Percentiles rank a stretch among this genome's conserved stretches.
phyloP scores from a whole-genome alignment of 306 rosid genomes.

The Sindora glabra region DNA sequence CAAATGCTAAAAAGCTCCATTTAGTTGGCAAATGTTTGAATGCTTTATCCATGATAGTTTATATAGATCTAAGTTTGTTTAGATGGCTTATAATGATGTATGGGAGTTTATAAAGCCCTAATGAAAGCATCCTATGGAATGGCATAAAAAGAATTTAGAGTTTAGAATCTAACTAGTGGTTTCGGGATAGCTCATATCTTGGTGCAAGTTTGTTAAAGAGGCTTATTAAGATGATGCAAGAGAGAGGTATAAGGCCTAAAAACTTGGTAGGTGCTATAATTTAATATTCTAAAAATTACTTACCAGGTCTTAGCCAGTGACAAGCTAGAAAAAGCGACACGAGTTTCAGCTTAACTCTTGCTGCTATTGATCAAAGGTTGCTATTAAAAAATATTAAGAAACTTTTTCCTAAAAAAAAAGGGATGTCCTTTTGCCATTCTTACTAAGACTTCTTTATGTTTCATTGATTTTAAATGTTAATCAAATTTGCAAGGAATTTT shows the following conservation, averaged over 20 bases:
- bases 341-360: slow-evolving; percentile 74
- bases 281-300: slow-evolving; percentile 77
- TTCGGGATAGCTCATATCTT: slow-evolving; percentile 86
- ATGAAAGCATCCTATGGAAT: slow-evolving; percentile 94
- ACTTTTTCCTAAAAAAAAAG: slow-evolving; percentile 83
- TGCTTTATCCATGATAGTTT: slow-evolving; percentile 82
- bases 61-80: slow-evolving; percentile 90
- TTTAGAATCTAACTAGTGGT: slow-evolving; percentile 98
- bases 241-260: slow-evolving; percentile 75
- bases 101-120: slow-evolving; percentile 96
- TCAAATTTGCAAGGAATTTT: slow-evolving; percentile 52
- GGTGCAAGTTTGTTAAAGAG: slow-evolving; percentile 64
- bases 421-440: slow-evolving; percentile 68
- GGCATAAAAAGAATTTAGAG: slow-evolving; percentile 83
- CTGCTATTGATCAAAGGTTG: slow-evolving; percentile 59
- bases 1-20: slow-evolving; percentile 60
- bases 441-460: slow-evolving; percentile 86
- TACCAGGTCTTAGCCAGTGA: slow-evolving; percentile 94
- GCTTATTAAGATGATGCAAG: slow-evolving; percentile 78
- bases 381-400: slow-evolving; percentile 69
- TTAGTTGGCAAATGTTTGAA: slow-evolving; percentile 62
- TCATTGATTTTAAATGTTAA: slow-evolving; percentile 64
- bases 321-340: slow-evolving; percentile 60
- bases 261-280: slow-evolving; percentile 69
- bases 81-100: slow-evolving; percentile 99